Conservation (phyloP, 345 rosid species). For the Pseudoturritis turrita region DNA sequence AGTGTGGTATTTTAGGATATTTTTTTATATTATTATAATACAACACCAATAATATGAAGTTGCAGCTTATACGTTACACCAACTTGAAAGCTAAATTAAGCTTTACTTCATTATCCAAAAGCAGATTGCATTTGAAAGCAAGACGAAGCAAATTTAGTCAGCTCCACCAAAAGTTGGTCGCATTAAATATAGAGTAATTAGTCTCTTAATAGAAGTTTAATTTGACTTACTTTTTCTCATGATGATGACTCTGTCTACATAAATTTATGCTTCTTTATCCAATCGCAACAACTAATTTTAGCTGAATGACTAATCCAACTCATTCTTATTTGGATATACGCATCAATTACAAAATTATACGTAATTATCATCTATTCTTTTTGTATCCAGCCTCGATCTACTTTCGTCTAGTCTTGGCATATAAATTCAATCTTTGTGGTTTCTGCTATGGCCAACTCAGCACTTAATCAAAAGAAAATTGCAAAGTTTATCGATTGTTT, state of each 20-base stretch:
- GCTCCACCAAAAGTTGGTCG: constrained; percentile 13
- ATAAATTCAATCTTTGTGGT: too few species aligned
- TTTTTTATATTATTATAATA: too few species aligned
- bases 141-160: constrained; percentile 22
- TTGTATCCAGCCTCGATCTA: not conserved
- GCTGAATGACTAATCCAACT: not conserved
- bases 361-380: not conserved
- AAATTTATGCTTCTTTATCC: not conserved
- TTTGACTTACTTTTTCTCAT: constrained; percentile 5
- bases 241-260: constrained; percentile 4
- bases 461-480: too few species aligned
- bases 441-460: too few species aligned
- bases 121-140: constrained; percentile 14
- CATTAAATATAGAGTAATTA: not conserved
- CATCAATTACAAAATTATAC: not conserved
- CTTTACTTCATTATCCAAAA: constrained; percentile 16
- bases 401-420: too few species aligned
- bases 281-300: not conserved
- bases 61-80: constrained; percentile 26
- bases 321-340: not conserved
- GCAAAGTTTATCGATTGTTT: too few species aligned
- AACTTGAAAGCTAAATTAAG: constrained; percentile 12
- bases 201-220: constrained; percentile 11
- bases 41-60: not conserved
- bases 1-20: too few species aligned